Conservation (phyloP, 768 basidiomycete species). For the Pleurotus platypus region DNA sequence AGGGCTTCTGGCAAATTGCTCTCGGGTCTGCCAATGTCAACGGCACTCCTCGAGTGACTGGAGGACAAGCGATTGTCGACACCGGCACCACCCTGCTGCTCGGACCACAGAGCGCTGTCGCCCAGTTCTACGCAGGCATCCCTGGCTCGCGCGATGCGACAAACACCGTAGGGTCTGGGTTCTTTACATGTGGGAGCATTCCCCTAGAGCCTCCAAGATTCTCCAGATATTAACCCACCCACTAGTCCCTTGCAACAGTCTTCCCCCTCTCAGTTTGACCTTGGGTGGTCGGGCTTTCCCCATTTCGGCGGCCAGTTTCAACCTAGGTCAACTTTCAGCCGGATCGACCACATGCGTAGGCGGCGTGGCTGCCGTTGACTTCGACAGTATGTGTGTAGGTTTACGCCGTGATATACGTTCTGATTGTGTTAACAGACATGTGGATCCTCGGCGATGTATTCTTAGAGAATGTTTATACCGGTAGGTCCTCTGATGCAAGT, state of each 20-base stretch:
- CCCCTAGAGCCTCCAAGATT: no score
- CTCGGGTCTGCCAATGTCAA: conserved; percentile 13
- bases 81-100: conserved; percentile 33
- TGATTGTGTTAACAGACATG: not conserved
- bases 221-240: no score
- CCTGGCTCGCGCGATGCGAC: conserved; percentile 17
- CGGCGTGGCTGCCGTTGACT: conserved; percentile 45
- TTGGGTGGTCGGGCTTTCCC: conserved; percentile 32
- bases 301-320: conserved; percentile 40
- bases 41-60: conserved; percentile 7
- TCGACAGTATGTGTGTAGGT: conserved; percentile 12
- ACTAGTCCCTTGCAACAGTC: conserved; percentile 20
- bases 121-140: conserved; percentile 20
- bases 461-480: conserved; percentile 6
- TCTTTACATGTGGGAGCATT: conserved; percentile 7
- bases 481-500: not conserved
- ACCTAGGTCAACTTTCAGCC: conserved; percentile 33
- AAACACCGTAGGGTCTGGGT: conserved; percentile 8
- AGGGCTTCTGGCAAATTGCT: conserved; percentile 24
- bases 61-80: conserved; percentile 26
- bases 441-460: conserved; percentile 8
- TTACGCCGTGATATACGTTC: not conserved
- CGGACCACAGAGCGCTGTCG: conserved; percentile 20
- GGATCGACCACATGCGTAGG: conserved; percentile 45
- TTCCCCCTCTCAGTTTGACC: conserved; percentile 26